A percentile compares a stretch with the other conserved stretches of the same genome.
phyloP scores from a whole-genome alignment of 2,329 filamentous ascomycete species.

The Colletotrichum chlorophyti region DNA sequence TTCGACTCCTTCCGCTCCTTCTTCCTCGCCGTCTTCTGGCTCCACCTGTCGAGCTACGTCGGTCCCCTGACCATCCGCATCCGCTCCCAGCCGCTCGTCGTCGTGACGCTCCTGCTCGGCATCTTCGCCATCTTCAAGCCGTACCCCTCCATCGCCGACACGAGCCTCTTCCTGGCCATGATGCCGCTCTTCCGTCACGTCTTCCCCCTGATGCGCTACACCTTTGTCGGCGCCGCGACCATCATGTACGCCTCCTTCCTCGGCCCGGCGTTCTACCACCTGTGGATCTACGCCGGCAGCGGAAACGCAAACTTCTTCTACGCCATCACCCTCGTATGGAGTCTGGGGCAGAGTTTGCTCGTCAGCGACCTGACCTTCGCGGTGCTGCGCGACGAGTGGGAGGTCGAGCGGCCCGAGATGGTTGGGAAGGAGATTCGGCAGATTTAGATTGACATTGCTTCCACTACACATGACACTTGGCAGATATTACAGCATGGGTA shows the following conservation, averaged over 20 bases:
- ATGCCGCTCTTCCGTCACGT: slow-evolving; percentile 89
- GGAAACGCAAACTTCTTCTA: slow-evolving; percentile 99
- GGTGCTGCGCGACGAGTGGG: slow-evolving; percentile 90
- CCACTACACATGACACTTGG: neutral
- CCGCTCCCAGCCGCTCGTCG: slow-evolving; percentile 84
- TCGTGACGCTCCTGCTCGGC: slow-evolving; percentile 83
- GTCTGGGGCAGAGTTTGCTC: slow-evolving; percentile 83
- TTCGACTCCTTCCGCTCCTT: slow-evolving; percentile 98
- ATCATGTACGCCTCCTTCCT: slow-evolving; percentile 88
- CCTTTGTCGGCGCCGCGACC: slow-evolving; percentile 83
- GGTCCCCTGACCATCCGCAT: slow-evolving; percentile 84
- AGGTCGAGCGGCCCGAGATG: slow-evolving; percentile 89
- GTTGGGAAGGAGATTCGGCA: slow-evolving; percentile 86
- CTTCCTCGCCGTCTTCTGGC: slow-evolving; percentile 97
- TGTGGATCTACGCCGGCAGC: slow-evolving; percentile 98
- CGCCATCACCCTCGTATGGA: slow-evolving; percentile 98
- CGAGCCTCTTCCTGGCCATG: slow-evolving; percentile 82
- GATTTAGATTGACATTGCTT: slow-evolving; percentile 61
- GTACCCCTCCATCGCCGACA: slow-evolving; percentile 92
- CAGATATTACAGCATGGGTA: neutral
- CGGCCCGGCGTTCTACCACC: slow-evolving; percentile 92
- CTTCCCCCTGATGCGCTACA: slow-evolving; percentile 90
- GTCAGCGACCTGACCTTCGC: slow-evolving; percentile 90
- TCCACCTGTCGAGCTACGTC: slow-evolving; percentile 91
- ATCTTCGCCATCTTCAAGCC: slow-evolving; percentile 96